A percentile compares a stretch with the other conserved stretches of the same genome.
These are phyloP conservation scores for Glycine soja DNA, from an alignment of 306 rosid genomes.

Conservation along the genomic window DNA sequence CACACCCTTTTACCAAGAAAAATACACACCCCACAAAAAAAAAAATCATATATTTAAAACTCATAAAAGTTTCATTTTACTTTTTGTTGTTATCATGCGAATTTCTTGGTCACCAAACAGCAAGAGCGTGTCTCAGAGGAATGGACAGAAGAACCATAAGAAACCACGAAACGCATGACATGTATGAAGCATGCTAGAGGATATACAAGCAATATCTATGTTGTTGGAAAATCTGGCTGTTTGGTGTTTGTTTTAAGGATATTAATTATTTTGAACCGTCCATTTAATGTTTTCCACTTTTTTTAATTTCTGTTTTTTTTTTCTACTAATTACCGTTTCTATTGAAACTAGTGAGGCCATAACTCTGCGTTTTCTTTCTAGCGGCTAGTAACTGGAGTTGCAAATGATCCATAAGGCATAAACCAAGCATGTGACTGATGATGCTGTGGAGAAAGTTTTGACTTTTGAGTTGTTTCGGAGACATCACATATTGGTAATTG, in stretches of 20 bases:
- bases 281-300: conserved; percentile 43
- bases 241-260: conserved; percentile 52
- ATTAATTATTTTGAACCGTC: conserved; percentile 57
- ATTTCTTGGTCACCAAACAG: conserved; percentile 38
- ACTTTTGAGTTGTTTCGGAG: neutral
- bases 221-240: conserved; percentile 43
- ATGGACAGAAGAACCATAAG: conserved; percentile 3
- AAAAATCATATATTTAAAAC: neutral
- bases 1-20: too few species aligned
- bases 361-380: conserved; percentile 31
- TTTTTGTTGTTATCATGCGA: conserved; percentile 41
- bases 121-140: conserved; percentile 36
- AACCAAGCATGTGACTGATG: neutral
- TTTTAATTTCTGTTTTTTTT: neutral
- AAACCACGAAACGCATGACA: neutral
- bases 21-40: neutral
- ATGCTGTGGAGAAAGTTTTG: neutral
- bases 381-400: conserved; percentile 15
- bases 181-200: conserved; percentile 32
- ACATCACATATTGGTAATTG: conserved; percentile 32
- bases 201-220: conserved; percentile 32
- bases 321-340: conserved; percentile 1
- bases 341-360: conserved; percentile 23
- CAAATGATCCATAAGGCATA: neutral
- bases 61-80: neutral